Percentiles rank a stretch among this genome's conserved stretches.
Conservation (phyloP, 148 eudicot genomes). For the Amaranthus hypochondriacus region DNA sequence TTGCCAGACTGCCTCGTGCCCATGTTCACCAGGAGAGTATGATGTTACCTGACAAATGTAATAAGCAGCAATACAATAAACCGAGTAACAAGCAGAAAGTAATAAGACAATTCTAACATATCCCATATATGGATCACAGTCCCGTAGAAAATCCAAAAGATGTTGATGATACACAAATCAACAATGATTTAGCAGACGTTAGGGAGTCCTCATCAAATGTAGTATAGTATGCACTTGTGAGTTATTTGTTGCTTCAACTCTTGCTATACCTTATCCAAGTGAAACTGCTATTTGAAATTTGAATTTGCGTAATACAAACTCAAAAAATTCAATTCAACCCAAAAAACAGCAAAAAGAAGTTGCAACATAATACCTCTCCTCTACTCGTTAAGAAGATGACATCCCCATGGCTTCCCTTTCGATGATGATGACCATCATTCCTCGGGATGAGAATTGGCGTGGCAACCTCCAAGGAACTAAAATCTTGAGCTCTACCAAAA, state of each 20-base stretch:
- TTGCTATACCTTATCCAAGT: background rate
- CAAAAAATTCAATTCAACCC: background rate
- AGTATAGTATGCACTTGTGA: background rate
- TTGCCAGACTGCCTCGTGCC: conserved; percentile 92
- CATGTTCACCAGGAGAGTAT: conserved; percentile 78
- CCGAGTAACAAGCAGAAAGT: background rate
- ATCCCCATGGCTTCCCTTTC: conserved; percentile 91
- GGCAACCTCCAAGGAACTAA: conserved; percentile 86
- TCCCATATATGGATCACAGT: background rate
- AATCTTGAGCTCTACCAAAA: conserved; percentile 58
- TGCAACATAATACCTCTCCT: conserved; percentile 70
- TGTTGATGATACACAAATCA: too few relatives aligned
- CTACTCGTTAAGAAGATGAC: conserved; percentile 83
- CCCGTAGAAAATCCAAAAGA: too few relatives aligned
- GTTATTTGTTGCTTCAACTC: background rate
- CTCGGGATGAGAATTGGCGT: conserved; percentile 83
- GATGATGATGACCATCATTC: conserved; percentile 81
- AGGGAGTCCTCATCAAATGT: background rate
- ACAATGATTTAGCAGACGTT: too few relatives aligned
- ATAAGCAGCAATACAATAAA: background rate
- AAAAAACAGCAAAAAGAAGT: background rate
- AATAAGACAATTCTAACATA: background rate
- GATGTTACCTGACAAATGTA: conserved; percentile 64
- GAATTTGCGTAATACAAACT: background rate
- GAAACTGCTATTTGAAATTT: background rate